Evolutionary conservation across 257 asterid genomes (phyloP), one percentile per base, ranked within the genome.

Genomic region (Mitragyna speciosa): DNA sequence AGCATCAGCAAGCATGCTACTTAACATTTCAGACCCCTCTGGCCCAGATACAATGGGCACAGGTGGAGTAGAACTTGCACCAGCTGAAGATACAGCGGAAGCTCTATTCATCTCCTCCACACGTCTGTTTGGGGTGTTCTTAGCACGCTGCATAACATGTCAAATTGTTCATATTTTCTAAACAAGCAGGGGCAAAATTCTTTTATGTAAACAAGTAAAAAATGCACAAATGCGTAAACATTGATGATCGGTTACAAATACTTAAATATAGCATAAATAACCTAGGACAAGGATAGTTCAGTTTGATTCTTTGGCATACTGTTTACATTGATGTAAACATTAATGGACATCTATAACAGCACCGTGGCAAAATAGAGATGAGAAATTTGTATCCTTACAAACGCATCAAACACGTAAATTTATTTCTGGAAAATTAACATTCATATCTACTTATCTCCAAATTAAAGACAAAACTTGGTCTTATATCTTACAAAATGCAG

Each of bases 1-100:
- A 69, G 94, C 88, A 49, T 90, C 89, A 75, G 94, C 87, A 69
- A 94, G 94, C 91, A 85, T 78, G 84, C 87, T 89, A 75, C 96
- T 89, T 72, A 90, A 80, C 91, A 84, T 90, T 81, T 90, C 87
- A 1, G 94, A 63, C 48, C 90, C 89, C 83, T 87, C 91, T 72
- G 75, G 85, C 72, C 82, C 84, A 14, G 86, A 70, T 81, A 88
- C 89, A 80, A 75, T 89, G 71, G 78, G 84, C 41, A 84, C 84
- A 6, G 86, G 75, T 82, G 84, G 87, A 80, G 70, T 76, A 59
- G 78, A 82, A 80, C 43, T 66, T 54, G 84, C 66, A n/a, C 78
- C 63, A 73, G 73, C 31, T 76, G 84, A 22, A 73, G 83, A 64
- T 26, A 31, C 79, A 15, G 70, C 82, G 73, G 82, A 61, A 28